Evolutionary conservation across 768 basidiomycete genomes (phyloP).

Genomic region (Leccinum rimulosum): DNA sequence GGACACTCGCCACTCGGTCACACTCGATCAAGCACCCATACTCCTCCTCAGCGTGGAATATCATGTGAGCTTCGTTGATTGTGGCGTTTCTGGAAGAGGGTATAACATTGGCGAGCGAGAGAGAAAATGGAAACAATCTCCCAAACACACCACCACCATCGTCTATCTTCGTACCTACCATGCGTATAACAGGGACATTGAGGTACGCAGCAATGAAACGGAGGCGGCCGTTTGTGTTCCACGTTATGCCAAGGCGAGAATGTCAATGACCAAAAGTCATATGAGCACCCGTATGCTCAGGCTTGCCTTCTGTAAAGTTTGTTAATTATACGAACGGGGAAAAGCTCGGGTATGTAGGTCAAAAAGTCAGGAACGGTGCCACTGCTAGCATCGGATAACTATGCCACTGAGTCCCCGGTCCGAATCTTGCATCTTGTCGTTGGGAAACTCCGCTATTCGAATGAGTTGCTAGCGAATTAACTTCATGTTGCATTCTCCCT

Average conservation of each 20-base stretch:
- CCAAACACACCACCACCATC: neutral
- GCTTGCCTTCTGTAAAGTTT: neutral
- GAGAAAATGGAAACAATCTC: conserved; percentile 5
- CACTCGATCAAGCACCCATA: neutral
- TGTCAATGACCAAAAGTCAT: neutral
- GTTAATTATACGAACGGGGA: neutral
- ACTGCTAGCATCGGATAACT: neutral
- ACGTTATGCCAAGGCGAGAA: neutral
- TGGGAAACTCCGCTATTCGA: neutral
- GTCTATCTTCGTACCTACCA: neutral
- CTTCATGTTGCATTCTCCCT: neutral
- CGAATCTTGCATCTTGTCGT: neutral
- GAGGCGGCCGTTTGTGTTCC: neutral
- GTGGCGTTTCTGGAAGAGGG: neutral
- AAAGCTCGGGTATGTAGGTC: neutral
- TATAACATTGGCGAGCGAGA: neutral
- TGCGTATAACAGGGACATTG: conserved; percentile 1
- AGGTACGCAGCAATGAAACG: neutral
- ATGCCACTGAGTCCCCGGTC: neutral
- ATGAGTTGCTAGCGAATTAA: neutral
- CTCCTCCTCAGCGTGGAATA: neutral
- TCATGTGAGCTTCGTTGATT: neutral
- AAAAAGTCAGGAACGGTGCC: neutral
- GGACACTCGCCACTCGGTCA: neutral
- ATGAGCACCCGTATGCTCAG: neutral